Evolutionary conservation across 2,329 filamentous ascomycete species (phyloP).

Genomic region (Aspergillus terreus): DNA sequence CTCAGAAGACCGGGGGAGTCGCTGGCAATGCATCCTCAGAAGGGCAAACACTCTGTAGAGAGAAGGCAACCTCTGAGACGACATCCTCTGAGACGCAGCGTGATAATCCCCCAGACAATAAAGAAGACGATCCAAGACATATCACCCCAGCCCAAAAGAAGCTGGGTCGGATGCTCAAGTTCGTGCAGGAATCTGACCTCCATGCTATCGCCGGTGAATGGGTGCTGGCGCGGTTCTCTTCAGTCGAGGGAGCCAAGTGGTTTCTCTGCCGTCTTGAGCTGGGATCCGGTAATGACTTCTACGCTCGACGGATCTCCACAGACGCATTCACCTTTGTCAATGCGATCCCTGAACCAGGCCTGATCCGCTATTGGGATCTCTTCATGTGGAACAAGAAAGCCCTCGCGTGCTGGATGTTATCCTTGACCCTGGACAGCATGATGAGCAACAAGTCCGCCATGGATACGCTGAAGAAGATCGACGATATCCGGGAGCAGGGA

Average conservation of each 20-base stretch:
- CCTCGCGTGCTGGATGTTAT: background rate
- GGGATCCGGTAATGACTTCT: conserved; percentile 9
- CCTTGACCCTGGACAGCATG: background rate
- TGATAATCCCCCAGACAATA: background rate
- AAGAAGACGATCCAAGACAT: background rate
- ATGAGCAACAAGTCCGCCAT: background rate
- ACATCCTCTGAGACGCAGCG: too few relatives aligned
- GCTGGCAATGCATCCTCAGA: background rate
- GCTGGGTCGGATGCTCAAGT: conserved; percentile 13
- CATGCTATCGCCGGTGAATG: conserved; percentile 15
- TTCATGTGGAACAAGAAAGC: conserved; percentile 12
- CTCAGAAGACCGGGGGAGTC: conserved; percentile 3
- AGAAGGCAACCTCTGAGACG: too few relatives aligned
- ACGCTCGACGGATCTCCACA: conserved; percentile 13
- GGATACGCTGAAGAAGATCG: background rate
- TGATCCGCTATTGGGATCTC: conserved; percentile 14
- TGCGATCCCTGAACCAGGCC: conserved; percentile 13
- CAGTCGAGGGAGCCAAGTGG: conserved; percentile 11
- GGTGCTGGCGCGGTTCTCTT: conserved; percentile 14
- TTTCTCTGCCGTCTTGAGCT: conserved; percentile 13
- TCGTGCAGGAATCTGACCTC: conserved; percentile 12
- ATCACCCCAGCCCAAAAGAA: conserved; percentile 1
- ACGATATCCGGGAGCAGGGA: background rate
- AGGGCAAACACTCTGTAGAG: too few relatives aligned
- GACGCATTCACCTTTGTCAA: conserved; percentile 13